Base-by-base conservation (phyloP, 495 filamentous ascomycete genomes). In the Podospora fimiseda region DNA sequence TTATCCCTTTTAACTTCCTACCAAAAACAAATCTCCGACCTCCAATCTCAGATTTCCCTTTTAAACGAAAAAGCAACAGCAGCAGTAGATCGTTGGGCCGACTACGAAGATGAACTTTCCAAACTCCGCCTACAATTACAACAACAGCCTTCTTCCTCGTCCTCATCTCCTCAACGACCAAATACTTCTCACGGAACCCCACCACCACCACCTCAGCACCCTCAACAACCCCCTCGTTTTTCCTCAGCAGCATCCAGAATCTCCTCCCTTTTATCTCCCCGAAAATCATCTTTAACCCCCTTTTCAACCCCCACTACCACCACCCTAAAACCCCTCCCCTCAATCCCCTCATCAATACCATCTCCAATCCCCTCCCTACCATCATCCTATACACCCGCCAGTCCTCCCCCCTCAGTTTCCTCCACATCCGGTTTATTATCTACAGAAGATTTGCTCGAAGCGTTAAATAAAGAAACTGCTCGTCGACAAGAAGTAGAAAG, bases 61-160 rank as follows among this genome's bases (percentile, higher is more conserved):
- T 73, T 97, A 51, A 94, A 83, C 52, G 74, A 82, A 48, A 94
- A 91, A 67, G 88, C 88, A 36, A 78, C 83, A 0, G 78, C 83
- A 27, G 87, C 90, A 60, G 81, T 76, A 52, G 84, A 90, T 71
- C 87, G 89, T 74, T 83, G 90, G 69, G 87, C 90, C 63, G 88
- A 95, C 73, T 96, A 96, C 78, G 93, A 98, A 78, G 88, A 94
- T 66, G 89, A 95, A 70, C 70, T 95, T 7, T 79, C 78, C 52
- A 76, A 76, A 27, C 76, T 90, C 48, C 82, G 83, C 58, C 65
- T 79, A 56, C 74, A 70, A 48, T 63, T 57, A 41, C 58, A 60
- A 18, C 13, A 41, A 18, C 39, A 41, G 13, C 13, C 11, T 41
- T 5, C 53, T 56, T 59, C 55, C 50, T 61, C 58, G 23, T 63